Conservation (phyloP, 2,329 filamentous ascomycete species). For the Claviceps digitariae region DNA sequence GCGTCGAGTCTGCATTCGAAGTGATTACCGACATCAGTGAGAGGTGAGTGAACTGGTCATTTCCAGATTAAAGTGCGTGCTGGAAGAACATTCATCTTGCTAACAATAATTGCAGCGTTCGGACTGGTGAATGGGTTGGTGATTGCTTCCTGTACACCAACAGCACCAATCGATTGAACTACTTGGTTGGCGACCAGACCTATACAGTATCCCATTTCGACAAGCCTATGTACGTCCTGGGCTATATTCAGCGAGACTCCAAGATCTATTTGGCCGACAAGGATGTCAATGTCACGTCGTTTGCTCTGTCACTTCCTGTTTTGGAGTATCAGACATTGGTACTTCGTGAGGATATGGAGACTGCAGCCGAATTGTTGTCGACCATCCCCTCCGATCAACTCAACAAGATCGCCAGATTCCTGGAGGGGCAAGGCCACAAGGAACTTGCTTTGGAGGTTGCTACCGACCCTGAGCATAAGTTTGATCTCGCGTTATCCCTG, state of each 20-base stretch:
- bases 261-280: conserved; percentile 92
- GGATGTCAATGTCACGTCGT: conserved; percentile 84
- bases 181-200: conserved; percentile 92
- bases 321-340: conserved; percentile 96
- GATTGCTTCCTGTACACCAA: conserved; percentile 99
- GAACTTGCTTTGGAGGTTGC: conserved; percentile 89
- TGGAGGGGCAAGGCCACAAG: conserved; percentile 95
- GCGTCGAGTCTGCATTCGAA: conserved; percentile 91
- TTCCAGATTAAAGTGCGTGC: neutral
- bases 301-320: conserved; percentile 78
- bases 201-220: conserved; percentile 98
- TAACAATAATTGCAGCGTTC: conserved; percentile 44
- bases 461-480: conserved; percentile 90
- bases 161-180: conserved; percentile 90
- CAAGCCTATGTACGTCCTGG: conserved; percentile 84
- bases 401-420: conserved; percentile 95
- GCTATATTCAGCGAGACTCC: conserved; percentile 92
- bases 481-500: conserved; percentile 75
- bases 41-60: conserved; percentile 35
- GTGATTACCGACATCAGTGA: conserved; percentile 93
- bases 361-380: conserved; percentile 70
- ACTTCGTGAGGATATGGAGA: conserved; percentile 83
- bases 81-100: neutral
- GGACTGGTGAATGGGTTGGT: conserved; percentile 93
- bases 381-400: conserved; percentile 85